A percentile compares a stretch with the other conserved stretches of the same genome.
These are phyloP conservation scores for Wallacemonas rigidus DNA, from an alignment of 208 protist genomes.

Conservation along the genomic window DNA sequence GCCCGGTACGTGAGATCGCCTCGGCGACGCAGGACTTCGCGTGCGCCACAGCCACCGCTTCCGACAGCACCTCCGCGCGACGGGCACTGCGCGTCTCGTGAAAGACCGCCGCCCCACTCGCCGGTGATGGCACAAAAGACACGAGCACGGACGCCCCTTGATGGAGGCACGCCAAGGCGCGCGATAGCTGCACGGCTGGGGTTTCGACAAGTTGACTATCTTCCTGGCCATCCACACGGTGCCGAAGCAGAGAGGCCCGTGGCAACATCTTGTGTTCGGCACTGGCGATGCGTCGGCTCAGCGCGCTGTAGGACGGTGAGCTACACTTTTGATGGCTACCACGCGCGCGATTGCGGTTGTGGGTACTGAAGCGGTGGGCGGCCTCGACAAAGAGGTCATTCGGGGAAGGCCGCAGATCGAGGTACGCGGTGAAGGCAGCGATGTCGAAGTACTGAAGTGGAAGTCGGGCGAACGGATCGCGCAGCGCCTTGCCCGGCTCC, in stretches of 20 bases:
- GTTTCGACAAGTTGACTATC: slow-evolving; percentile 15
- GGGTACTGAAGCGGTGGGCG: background rate
- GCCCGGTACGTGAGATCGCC: slow-evolving; percentile 50
- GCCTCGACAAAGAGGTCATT: background rate
- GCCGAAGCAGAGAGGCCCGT: slow-evolving; percentile 9
- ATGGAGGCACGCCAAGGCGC: slow-evolving; percentile 44
- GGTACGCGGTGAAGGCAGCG: slow-evolving; percentile 56
- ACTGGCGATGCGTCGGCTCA: background rate
- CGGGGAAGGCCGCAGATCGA: slow-evolving; percentile 34
- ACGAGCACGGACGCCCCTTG: slow-evolving; percentile 51
- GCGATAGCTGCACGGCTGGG: slow-evolving; percentile 37
- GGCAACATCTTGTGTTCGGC: slow-evolving; percentile 13
- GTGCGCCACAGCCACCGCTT: slow-evolving; percentile 32
- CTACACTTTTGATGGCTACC: too few relatives aligned
- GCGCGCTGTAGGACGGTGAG: background rate
- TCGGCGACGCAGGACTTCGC: slow-evolving; percentile 54
- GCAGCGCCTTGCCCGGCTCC: slow-evolving; percentile 23
- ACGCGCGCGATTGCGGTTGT: too few relatives aligned
- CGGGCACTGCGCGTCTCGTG: slow-evolving; percentile 35
- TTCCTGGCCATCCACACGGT: slow-evolving; percentile 27
- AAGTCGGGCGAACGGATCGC: slow-evolving; percentile 45
- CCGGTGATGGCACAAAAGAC: slow-evolving; percentile 46
- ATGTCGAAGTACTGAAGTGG: slow-evolving; percentile 52
- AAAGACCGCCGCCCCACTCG: slow-evolving; percentile 43
- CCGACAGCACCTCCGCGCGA: slow-evolving; percentile 44